These are phyloP conservation scores for Curvularia hawaiiensis DNA, from an alignment of 2,329 filamentous ascomycete species.

Conservation along the genomic window DNA sequence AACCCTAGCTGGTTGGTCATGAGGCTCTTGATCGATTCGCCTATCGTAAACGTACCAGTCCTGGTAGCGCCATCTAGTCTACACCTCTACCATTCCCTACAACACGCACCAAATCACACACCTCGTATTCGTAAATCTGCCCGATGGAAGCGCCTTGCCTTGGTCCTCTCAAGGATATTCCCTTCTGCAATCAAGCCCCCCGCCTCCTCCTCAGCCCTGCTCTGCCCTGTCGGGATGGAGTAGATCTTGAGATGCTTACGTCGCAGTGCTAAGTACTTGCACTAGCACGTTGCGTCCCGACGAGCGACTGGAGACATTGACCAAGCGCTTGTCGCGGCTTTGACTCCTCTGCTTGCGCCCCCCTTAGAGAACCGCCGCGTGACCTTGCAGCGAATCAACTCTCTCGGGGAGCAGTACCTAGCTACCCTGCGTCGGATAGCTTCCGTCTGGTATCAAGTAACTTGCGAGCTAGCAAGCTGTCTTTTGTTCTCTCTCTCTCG, in stretches of 20 bases:
- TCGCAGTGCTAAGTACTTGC: not conserved
- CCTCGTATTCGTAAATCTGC: not conserved
- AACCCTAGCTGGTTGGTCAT: not conserved
- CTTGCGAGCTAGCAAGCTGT: no score
- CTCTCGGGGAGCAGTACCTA: no score
- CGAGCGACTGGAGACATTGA: not conserved
- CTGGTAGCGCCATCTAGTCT: not conserved
- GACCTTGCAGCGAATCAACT: not conserved
- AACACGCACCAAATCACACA: not conserved
- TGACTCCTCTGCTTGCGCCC: not conserved
- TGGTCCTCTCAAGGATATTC: not conserved
- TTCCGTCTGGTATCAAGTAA: not conserved
- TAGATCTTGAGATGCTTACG: not conserved
- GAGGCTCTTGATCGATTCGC: not conserved
- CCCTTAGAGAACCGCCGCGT: not conserved
- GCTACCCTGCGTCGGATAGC: not conserved
- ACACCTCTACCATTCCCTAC: not conserved
- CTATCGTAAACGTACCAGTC: not conserved
- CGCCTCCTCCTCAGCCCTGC: not conserved
- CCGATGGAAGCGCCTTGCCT: not conserved
- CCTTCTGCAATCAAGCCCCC: not conserved
- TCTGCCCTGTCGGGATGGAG: not conserved
- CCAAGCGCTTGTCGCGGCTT: slow-evolving; percentile 1
- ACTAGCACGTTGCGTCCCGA: not conserved
- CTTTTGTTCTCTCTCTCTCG: no score